A percentile compares a stretch with the other conserved stretches of the same genome.
Conservation (phyloP, 2,329 filamentous ascomycete species). For the Xylaria sp. region DNA sequence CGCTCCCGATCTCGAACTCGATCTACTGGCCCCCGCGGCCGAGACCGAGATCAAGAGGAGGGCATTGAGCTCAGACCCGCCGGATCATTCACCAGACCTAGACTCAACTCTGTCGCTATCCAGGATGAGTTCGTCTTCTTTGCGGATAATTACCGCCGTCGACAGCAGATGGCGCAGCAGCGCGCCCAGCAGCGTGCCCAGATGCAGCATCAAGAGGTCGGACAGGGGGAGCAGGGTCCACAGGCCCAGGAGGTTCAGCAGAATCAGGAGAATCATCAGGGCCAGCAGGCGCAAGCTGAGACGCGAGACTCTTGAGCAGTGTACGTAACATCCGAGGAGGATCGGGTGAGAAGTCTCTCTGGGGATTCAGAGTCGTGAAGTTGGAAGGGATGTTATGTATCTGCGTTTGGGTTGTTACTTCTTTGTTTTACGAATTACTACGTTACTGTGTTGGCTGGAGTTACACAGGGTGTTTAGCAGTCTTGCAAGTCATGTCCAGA, state of each 20-base stretch:
- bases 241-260: background rate
- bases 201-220: too few species aligned
- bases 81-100: too few species aligned
- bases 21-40: too few species aligned
- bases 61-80: slow-evolving; percentile 16
- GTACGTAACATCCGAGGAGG: background rate
- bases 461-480: too few species aligned
- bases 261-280: background rate
- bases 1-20: too few species aligned
- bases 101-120: background rate
- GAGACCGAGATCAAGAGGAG: slow-evolving; percentile 3
- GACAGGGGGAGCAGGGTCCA: background rate
- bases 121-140: background rate
- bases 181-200: background rate
- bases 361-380: background rate
- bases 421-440: background rate
- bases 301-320: background rate
- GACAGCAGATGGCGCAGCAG: too few species aligned
- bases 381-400: background rate
- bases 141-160: background rate
- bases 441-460: background rate
- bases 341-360: background rate
- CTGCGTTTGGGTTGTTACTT: background rate
- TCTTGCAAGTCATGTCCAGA: too few species aligned
- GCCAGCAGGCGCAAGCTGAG: background rate